Evolutionary conservation across 2,329 filamentous ascomycete genomes (phyloP).

Genomic region (Aspergillus sp.): DNA sequence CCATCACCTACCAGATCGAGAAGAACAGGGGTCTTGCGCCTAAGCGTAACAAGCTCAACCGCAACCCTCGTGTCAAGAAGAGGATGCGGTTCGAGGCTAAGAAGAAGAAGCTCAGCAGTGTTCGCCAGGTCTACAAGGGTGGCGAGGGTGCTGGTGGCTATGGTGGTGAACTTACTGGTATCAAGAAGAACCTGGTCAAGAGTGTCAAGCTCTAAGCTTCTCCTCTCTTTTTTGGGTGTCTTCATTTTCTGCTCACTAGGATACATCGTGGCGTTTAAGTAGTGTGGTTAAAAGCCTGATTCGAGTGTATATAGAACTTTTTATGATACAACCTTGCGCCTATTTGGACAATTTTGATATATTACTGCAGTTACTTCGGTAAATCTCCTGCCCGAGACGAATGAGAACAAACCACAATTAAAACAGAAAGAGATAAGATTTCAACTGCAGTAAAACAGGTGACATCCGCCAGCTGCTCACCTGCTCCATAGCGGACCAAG

Average conservation of each 20-base stretch:
- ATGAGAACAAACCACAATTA: no score
- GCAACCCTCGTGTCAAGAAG: conserved; percentile 98
- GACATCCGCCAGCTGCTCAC: background rate
- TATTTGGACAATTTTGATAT: background rate
- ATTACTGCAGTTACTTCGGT: no score
- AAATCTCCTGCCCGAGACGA: no score
- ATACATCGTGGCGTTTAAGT: conserved; percentile 27
- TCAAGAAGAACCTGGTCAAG: conserved; percentile 91
- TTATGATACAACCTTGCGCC: conserved; percentile 21
- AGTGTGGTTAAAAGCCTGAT: conserved; percentile 25
- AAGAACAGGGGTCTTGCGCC: conserved; percentile 97
- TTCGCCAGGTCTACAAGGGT: conserved; percentile 83
- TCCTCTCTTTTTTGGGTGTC: conserved; percentile 15
- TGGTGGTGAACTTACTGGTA: conserved; percentile 89
- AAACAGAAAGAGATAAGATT: background rate
- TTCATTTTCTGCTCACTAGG: conserved; percentile 20
- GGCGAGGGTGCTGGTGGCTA: conserved; percentile 85
- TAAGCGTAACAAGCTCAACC: conserved; percentile 87
- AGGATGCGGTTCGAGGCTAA: conserved; percentile 94
- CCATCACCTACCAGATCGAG: conserved; percentile 90
- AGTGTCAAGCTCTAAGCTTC: conserved; percentile 77
- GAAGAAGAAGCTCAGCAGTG: conserved; percentile 93
- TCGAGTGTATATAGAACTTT: conserved; percentile 31
- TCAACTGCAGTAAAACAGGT: background rate
- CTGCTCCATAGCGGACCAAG: background rate